Conservation (phyloP, 2,329 filamentous ascomycete genomes). For the Pseudogymnoascus verrucosus region DNA sequence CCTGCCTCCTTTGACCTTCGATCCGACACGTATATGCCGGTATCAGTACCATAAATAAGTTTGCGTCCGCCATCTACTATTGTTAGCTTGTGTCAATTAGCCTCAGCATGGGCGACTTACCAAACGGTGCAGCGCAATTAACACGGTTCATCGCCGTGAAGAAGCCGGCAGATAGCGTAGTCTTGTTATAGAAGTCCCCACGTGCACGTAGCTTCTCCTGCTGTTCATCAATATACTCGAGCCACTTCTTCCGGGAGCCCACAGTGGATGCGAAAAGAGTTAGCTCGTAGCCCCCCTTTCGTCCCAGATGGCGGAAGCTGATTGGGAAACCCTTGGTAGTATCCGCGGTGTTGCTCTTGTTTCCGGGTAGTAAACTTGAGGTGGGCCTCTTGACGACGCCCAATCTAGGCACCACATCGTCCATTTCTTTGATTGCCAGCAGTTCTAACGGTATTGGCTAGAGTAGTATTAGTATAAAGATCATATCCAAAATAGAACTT, state of each 20-base stretch:
- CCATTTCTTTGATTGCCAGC: slow-evolving; percentile 92
- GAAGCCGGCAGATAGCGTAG: slow-evolving; percentile 50
- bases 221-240: slow-evolving; percentile 87
- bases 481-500: neutral
- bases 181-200: slow-evolving; percentile 82
- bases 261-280: slow-evolving; percentile 82
- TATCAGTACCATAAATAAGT: slow-evolving; percentile 88
- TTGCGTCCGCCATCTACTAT: slow-evolving; percentile 72
- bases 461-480: slow-evolving; percentile 10
- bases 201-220: slow-evolving; percentile 81
- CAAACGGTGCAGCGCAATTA: slow-evolving; percentile 89
- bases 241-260: slow-evolving; percentile 88
- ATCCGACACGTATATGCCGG: slow-evolving; percentile 85
- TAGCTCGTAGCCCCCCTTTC: slow-evolving; percentile 84
- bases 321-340: slow-evolving; percentile 78
- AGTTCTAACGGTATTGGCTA: slow-evolving; percentile 89
- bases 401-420: slow-evolving; percentile 77
- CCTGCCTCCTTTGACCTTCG: slow-evolving; percentile 76
- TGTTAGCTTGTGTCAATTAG: slow-evolving; percentile 36
- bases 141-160: slow-evolving; percentile 67
- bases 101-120: neutral
- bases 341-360: slow-evolving; percentile 42
- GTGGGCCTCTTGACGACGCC: slow-evolving; percentile 81
- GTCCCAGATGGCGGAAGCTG: slow-evolving; percentile 86
- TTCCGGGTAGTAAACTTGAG: slow-evolving; percentile 66